Percentiles rank a stretch among this genome's conserved stretches.
Evolutionary conservation across 164 flowering plant species (phyloP).

Genomic region (Magnolia changhungtana): DNA sequence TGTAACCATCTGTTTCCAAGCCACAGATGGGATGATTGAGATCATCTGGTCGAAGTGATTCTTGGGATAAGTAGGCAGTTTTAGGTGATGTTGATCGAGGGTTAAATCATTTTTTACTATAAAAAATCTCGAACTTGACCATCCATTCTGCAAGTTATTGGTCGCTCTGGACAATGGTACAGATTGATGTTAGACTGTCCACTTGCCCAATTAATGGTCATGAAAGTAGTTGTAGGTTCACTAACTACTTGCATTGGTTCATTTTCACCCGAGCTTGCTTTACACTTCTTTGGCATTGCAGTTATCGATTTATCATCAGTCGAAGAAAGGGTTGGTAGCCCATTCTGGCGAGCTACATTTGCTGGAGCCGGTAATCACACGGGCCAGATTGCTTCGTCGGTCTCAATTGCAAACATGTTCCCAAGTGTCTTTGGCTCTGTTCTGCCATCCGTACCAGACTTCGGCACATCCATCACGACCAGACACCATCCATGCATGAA

Average conservation of each 20-base stretch:
- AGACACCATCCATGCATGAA: background rate
- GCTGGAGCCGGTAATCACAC: constrained; percentile 6
- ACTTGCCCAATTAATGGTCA: background rate
- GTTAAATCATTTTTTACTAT: background rate
- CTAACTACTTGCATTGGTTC: background rate
- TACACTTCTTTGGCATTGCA: background rate
- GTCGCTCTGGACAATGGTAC: background rate
- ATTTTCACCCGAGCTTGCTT: background rate
- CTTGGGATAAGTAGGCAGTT: background rate
- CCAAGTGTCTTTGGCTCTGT: constrained; percentile 12
- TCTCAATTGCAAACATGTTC: background rate
- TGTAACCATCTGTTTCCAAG: background rate
- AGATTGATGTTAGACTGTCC: background rate
- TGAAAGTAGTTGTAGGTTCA: background rate
- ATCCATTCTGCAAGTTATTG: background rate
- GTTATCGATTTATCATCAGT: background rate
- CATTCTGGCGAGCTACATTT: constrained; percentile 3
- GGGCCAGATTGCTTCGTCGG: constrained; percentile 3
- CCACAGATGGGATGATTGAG: background rate
- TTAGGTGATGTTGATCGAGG: background rate
- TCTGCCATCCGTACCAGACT: constrained; percentile 6
- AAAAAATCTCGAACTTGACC: background rate
- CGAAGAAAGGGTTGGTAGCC: background rate
- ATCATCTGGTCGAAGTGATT: background rate
- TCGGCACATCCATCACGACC: background rate